phyloP scores from a whole-genome alignment of 2,329 filamentous ascomycete genomes.

The Paracoccidioides brasiliensis region DNA sequence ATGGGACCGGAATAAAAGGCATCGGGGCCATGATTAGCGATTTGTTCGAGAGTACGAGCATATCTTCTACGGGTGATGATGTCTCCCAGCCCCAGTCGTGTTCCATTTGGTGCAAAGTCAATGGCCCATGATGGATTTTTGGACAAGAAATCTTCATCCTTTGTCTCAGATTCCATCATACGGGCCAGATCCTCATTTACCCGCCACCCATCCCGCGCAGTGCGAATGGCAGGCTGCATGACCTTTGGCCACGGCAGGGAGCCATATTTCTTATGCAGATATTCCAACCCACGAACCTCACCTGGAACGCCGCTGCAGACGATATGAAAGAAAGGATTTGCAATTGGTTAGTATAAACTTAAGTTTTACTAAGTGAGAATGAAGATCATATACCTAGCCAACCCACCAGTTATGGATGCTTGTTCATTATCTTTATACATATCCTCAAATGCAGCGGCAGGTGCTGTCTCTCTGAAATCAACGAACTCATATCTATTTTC shows the following conservation, averaged over 20 bases:
- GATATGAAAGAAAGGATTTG: too few species aligned
- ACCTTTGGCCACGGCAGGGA: slow-evolving; percentile 56
- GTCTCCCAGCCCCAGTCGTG: slow-evolving; percentile 57
- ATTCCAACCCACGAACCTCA: slow-evolving; percentile 60
- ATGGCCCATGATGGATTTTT: slow-evolving; percentile 67
- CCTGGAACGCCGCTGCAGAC: slow-evolving; percentile 40
- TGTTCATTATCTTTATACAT: slow-evolving; percentile 67
- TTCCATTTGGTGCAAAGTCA: slow-evolving; percentile 80
- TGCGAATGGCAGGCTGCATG: slow-evolving; percentile 57
- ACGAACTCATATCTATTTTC: slow-evolving; percentile 72
- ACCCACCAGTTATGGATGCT: slow-evolving; percentile 56
- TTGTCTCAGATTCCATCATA: slow-evolving; percentile 51
- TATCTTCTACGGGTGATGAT: slow-evolving; percentile 70
- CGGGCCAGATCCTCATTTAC: slow-evolving; percentile 60
- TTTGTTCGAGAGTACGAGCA: slow-evolving; percentile 62
- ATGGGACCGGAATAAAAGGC: slow-evolving; percentile 63
- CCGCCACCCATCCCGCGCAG: slow-evolving; percentile 61
- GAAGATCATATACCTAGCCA: slow-evolving; percentile 39
- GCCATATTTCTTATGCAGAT: slow-evolving; percentile 54
- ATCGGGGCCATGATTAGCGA: slow-evolving; percentile 59
- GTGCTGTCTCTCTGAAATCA: slow-evolving; percentile 82
- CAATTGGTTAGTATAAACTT: background rate
- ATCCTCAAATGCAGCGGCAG: slow-evolving; percentile 63
- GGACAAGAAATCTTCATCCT: slow-evolving; percentile 52
- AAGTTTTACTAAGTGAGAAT: background rate